A percentile compares a stretch with the other conserved stretches of the same genome.
phyloP scores from a whole-genome alignment of 2,329 filamentous ascomycete genomes.

The Fusarium xyrophilum region DNA sequence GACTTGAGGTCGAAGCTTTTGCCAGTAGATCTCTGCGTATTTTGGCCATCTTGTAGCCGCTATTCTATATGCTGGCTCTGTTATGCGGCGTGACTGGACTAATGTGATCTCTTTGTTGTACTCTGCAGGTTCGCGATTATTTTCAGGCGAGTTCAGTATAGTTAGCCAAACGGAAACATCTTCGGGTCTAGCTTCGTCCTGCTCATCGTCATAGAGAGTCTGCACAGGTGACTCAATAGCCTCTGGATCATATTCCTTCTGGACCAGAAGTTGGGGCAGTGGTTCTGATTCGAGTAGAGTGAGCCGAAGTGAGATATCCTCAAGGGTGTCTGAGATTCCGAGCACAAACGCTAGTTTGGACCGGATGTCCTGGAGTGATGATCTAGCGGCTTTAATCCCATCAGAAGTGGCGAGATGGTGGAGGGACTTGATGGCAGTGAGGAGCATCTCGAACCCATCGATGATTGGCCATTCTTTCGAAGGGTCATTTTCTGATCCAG shows the following conservation, averaged over 20 bases:
- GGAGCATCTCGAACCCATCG: slow-evolving; percentile 33
- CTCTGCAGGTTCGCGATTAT: slow-evolving; percentile 42
- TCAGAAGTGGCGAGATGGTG: slow-evolving; percentile 24
- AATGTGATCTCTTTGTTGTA: slow-evolving; percentile 38
- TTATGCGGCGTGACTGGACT: slow-evolving; percentile 33
- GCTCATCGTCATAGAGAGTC: slow-evolving; percentile 4
- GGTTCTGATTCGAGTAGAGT: slow-evolving; percentile 30
- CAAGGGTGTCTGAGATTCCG: slow-evolving; percentile 37
- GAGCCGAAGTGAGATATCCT: slow-evolving; percentile 34
- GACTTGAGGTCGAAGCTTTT: slow-evolving; percentile 37
- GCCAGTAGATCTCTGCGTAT: slow-evolving; percentile 42
- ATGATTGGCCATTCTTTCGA: slow-evolving; percentile 32
- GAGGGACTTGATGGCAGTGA: slow-evolving; percentile 21
- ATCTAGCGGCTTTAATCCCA: slow-evolving; percentile 33
- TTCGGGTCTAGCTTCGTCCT: slow-evolving; percentile 19
- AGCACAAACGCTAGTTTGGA: slow-evolving; percentile 38
- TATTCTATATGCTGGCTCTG: slow-evolving; percentile 36
- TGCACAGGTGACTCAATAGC: background rate
- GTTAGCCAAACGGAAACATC: slow-evolving; percentile 34
- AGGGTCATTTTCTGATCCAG: slow-evolving; percentile 1
- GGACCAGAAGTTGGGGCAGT: slow-evolving; percentile 21
- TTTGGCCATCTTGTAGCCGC: slow-evolving; percentile 42
- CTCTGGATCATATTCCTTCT: slow-evolving; percentile 1
- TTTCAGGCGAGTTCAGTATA: slow-evolving; percentile 28
- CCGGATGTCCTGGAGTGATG: slow-evolving; percentile 28